These are phyloP conservation scores for Cladosporium cucumerinum DNA, from an alignment of 2,329 filamentous ascomycete species.

Conservation along the genomic window DNA sequence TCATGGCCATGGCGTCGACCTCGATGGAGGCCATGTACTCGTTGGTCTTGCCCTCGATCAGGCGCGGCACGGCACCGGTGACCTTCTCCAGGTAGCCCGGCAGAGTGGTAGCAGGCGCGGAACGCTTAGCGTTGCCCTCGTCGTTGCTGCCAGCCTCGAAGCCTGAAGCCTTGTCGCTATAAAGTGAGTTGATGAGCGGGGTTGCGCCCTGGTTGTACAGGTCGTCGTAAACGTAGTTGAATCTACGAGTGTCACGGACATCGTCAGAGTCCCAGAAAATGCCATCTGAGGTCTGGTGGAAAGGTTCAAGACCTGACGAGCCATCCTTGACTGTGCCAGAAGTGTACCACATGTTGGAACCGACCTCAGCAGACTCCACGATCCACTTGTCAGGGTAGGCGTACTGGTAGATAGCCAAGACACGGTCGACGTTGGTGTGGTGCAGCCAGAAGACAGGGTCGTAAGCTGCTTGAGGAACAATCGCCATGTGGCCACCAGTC, in stretches of 20 bases:
- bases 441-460: slow-evolving; percentile 23
- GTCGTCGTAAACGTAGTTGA: slow-evolving; percentile 78
- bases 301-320: slow-evolving; percentile 54
- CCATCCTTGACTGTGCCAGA: slow-evolving; percentile 3
- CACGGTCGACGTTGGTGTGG: slow-evolving; percentile 21
- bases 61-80: not conserved
- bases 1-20: slow-evolving; percentile 22
- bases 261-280: slow-evolving; percentile 66
- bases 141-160: slow-evolving; percentile 15
- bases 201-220: slow-evolving; percentile 42
- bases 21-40: slow-evolving; percentile 14
- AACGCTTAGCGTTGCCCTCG: slow-evolving; percentile 6
- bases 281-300: slow-evolving; percentile 57
- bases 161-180: slow-evolving; percentile 33
- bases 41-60: slow-evolving; percentile 11
- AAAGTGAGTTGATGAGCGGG: slow-evolving; percentile 60
- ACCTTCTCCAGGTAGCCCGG: slow-evolving; percentile 8
- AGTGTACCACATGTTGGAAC: slow-evolving; percentile 10
- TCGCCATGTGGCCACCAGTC: slow-evolving; percentile 17
- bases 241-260: slow-evolving; percentile 56
- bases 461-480: slow-evolving; percentile 21
- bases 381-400: slow-evolving; percentile 27
- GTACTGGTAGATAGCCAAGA: slow-evolving; percentile 21
- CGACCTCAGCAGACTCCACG: slow-evolving; percentile 6
- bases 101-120: not conserved